Evolutionary conservation across 2,329 filamentous ascomycete genomes (phyloP).

Genomic region (Mollisiaceae sp.): DNA sequence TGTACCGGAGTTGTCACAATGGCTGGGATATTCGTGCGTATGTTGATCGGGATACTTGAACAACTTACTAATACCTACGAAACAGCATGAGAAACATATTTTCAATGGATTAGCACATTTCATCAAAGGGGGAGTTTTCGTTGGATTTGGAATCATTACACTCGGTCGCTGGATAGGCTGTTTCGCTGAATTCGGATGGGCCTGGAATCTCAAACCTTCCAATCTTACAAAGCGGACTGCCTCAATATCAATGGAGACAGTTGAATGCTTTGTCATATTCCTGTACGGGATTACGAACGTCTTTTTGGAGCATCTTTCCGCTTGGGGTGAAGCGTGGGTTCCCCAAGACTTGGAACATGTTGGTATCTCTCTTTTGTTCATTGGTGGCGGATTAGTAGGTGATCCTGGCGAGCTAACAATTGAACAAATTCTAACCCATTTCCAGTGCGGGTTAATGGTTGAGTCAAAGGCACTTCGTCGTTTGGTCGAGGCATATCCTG

Average conservation of each 20-base stretch:
- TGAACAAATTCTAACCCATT: too few relatives aligned
- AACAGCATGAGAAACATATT: background rate
- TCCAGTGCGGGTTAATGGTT: slow-evolving; percentile 4
- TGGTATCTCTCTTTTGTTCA: background rate
- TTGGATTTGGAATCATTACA: background rate
- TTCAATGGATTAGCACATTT: slow-evolving; percentile 4
- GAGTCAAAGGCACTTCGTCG: background rate
- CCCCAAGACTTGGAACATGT: slow-evolving; percentile 1
- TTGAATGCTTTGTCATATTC: background rate
- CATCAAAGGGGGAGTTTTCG: slow-evolving; percentile 5
- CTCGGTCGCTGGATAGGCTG: background rate
- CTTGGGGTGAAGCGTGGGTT: background rate
- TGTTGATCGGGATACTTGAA: background rate
- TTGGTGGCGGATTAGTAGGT: slow-evolving; percentile 7
- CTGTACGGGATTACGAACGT: background rate
- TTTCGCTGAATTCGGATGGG: background rate
- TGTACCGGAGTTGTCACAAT: background rate
- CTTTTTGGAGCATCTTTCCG: background rate
- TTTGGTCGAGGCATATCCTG: too few relatives aligned
- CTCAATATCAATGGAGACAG: background rate
- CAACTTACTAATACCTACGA: background rate
- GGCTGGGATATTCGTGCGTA: background rate
- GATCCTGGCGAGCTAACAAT: too few relatives aligned
- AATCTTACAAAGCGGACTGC: too few relatives aligned
- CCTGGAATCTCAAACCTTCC: background rate